phyloP scores from a whole-genome alignment of 345 rosid genomes.

The Citrus reticulata region DNA sequence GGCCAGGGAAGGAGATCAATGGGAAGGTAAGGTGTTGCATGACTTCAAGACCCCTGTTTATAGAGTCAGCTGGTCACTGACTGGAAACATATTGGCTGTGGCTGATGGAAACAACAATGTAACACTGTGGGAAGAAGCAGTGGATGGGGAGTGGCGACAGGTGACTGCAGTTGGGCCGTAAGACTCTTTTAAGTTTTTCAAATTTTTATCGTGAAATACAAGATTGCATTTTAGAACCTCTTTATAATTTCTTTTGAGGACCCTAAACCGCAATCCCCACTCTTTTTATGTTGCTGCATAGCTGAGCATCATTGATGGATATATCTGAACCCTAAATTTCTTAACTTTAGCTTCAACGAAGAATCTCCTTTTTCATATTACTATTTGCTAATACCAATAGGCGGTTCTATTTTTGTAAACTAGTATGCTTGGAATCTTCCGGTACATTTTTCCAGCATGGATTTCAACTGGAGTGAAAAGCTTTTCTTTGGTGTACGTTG shows the following conservation, averaged over 20 bases:
- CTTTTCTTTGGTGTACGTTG: neutral
- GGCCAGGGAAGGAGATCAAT: constrained; percentile 23
- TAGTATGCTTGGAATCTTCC: neutral
- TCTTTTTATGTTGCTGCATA: neutral
- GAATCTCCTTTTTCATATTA: neutral
- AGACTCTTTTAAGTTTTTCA: neutral
- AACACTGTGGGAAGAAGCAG: constrained; percentile 19
- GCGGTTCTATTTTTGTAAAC: neutral
- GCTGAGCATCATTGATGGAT: neutral
- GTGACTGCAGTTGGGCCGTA: constrained; percentile 15
- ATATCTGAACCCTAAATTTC: neutral
- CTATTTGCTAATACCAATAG: neutral
- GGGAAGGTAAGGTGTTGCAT: constrained; percentile 21
- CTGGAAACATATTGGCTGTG: constrained; percentile 24
- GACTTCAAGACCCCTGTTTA: constrained; percentile 20
- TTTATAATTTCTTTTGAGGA: neutral
- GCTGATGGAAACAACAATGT: constrained; percentile 21
- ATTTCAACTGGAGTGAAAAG: neutral
- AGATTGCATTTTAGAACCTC: neutral
- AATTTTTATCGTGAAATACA: neutral
- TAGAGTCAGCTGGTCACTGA: constrained; percentile 21
- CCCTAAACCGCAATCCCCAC: neutral
- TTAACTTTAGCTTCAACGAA: neutral
- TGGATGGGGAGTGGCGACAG: constrained; percentile 18
- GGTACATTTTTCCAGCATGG: neutral